Conservation (phyloP, 345 rosid species). For the Psidium friedrichsthalianum region DNA sequence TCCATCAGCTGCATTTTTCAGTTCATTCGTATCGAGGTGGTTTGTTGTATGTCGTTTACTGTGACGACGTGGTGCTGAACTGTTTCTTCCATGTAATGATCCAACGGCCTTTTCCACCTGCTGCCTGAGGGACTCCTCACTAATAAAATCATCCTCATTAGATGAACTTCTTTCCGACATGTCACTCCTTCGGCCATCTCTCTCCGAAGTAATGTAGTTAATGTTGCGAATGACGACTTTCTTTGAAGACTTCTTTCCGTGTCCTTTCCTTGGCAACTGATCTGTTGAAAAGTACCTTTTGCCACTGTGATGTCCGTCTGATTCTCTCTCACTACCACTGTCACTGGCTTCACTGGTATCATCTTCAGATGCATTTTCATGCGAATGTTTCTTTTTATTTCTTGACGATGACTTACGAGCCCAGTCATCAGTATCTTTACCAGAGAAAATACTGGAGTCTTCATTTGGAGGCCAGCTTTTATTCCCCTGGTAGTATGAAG, state of each 20-base stretch:
- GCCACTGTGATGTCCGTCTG: conserved; percentile 19
- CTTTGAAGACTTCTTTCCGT: conserved; percentile 66
- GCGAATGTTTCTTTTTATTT: conserved; percentile 44
- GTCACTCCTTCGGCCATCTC: conserved; percentile 48
- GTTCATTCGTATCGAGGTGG: background rate
- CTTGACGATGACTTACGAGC: conserved; percentile 42
- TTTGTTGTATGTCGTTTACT: background rate
- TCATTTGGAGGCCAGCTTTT: conserved; percentile 74
- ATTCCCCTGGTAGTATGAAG: conserved; percentile 74
- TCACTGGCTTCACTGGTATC: conserved; percentile 41
- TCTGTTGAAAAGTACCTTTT: conserved; percentile 9
- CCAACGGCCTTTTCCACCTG: conserved; percentile 86
- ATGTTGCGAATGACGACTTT: conserved; percentile 92
- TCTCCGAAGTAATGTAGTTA: conserved; percentile 81
- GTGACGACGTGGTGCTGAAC: background rate
- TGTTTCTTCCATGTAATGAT: conserved; percentile 37
- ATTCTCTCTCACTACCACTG: conserved; percentile 35
- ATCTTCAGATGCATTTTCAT: conserved; percentile 29
- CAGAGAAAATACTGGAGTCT: conserved; percentile 21
- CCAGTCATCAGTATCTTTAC: conserved; percentile 34
- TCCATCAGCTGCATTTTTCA: conserved; percentile 20
- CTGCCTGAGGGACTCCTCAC: conserved; percentile 56
- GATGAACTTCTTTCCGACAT: conserved; percentile 40
- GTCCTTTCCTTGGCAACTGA: conserved; percentile 33
- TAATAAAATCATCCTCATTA: conserved; percentile 40